A percentile compares a stretch with the other conserved stretches of the same genome.
These are phyloP conservation scores for Backusella psychrophila DNA, from an alignment of 192 early-diverging fungal species.

Conservation along the genomic window DNA sequence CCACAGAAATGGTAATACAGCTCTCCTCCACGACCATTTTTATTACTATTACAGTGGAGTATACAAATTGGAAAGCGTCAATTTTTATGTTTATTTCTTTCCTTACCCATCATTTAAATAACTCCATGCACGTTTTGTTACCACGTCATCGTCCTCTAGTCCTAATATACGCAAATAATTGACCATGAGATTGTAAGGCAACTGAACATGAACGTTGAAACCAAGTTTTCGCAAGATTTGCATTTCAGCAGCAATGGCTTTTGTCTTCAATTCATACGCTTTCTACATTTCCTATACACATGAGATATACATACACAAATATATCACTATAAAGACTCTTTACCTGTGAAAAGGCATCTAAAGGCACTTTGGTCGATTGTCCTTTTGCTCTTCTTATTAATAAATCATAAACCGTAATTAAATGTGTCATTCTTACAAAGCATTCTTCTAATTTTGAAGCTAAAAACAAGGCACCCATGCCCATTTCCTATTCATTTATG, in stretches of 20 bases:
- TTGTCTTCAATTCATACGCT: slow-evolving; percentile 81
- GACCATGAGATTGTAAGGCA: slow-evolving; percentile 94
- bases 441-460: slow-evolving; percentile 83
- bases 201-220: slow-evolving; percentile 95
- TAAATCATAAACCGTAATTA: slow-evolving; percentile 81
- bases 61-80: not conserved
- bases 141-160: slow-evolving; percentile 64
- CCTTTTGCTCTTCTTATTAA: slow-evolving; percentile 57
- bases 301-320: not conserved
- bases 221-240: slow-evolving; percentile 84
- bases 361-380: slow-evolving; percentile 40
- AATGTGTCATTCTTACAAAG: slow-evolving; percentile 71
- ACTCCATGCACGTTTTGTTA: slow-evolving; percentile 92
- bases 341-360: slow-evolving; percentile 60
- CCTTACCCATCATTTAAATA: slow-evolving; percentile 87
- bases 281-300: slow-evolving; percentile 33
- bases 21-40: not conserved
- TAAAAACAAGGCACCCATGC: slow-evolving; percentile 71
- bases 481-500: slow-evolving; percentile 50
- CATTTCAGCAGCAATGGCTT: slow-evolving; percentile 79
- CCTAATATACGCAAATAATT: slow-evolving; percentile 88
- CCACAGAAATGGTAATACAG: not conserved
- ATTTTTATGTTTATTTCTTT: not conserved
- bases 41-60: not conserved
- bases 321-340: not conserved